Evolutionary conservation across 73 alveolate species (phyloP), one percentile per base, ranked within the genome.

Genomic region (Paramecium octaurelia): DNA sequence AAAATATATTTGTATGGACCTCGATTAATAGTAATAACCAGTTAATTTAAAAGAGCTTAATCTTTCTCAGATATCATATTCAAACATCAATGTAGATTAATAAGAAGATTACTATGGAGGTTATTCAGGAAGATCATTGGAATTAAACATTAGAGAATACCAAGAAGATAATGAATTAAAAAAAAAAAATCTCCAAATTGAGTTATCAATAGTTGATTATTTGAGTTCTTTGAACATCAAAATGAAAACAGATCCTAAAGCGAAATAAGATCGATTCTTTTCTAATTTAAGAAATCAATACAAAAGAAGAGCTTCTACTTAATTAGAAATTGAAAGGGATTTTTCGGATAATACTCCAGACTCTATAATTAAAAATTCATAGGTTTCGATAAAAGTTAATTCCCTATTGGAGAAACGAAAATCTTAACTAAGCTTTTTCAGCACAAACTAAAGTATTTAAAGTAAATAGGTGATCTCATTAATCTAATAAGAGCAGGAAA

Each of bases 101-200:
- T 59, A 80, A 43, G 91, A 80, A 24, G 91, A 80, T 80, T 80
- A 43, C 46, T 80, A 80, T 80, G 91, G 77, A 10, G 91, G 91
- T 4, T 46, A n/a, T n/a, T 80, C 91, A 24, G 77, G 57, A 18
- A 80, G 75, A 44, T 80, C 76, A 46, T 16, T 44, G 8, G 91
- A 80, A 80, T 80, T 21, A 4, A 43, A 29, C 34, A 43, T 80
- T 0, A 42, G 46, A 12, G 91, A 80, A 46, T 80, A 4, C 2
- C 43, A 43, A 23, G 70, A 43, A 48, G 20, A 10, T 23, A 24
- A 80, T 80, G 75, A 44, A 43, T 11, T 34, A 16, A 42, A 42
- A 75, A 75, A 75, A 36, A 75, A 75, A 16, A 29, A 75, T 80
- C 57, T 80, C 35, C 27, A 46, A 27, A 80, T 80, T 44, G 77